A percentile compares a stretch with the other conserved stretches of the same genome.
Conservation (phyloP, 306 rosid species). For the Cyamopsis tetragonoloba region DNA sequence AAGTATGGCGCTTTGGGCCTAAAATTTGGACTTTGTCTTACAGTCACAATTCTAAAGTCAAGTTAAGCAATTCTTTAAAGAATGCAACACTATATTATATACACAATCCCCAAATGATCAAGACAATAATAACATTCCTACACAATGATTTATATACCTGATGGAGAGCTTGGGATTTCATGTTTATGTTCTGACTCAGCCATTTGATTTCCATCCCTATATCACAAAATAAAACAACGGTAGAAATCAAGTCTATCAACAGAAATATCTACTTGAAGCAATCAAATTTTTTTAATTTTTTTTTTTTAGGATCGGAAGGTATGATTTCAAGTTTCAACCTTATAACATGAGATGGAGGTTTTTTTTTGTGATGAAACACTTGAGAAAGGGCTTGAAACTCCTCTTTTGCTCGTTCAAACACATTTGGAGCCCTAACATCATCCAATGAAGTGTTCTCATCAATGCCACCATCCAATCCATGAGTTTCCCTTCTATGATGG, state of each 20-base stretch:
- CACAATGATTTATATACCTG: slow-evolving; percentile 40
- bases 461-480: slow-evolving; percentile 38
- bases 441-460: slow-evolving; percentile 38
- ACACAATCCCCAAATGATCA: slow-evolving; percentile 14
- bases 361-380: slow-evolving; percentile 44
- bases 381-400: slow-evolving; percentile 60
- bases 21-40: no score
- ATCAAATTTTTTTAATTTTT: neutral
- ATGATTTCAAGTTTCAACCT: slow-evolving; percentile 26
- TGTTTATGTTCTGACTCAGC: slow-evolving; percentile 21
- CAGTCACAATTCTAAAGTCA: neutral
- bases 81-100: neutral
- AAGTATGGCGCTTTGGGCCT: no score
- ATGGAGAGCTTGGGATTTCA: slow-evolving; percentile 27
- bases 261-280: neutral
- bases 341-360: slow-evolving; percentile 28
- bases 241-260: neutral
- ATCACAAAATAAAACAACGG: slow-evolving; percentile 10
- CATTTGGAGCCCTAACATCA: slow-evolving; percentile 60
- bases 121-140: neutral
- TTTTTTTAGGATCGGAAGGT: neutral
- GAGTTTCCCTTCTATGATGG: slow-evolving; percentile 38
- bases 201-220: slow-evolving; percentile 32
- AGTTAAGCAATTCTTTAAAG: neutral
- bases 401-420: slow-evolving; percentile 65